Percentiles rank a stretch among this genome's conserved stretches.
Evolutionary conservation across 257 asterid species (phyloP).

Genomic region (Nicotiana knightiana): DNA sequence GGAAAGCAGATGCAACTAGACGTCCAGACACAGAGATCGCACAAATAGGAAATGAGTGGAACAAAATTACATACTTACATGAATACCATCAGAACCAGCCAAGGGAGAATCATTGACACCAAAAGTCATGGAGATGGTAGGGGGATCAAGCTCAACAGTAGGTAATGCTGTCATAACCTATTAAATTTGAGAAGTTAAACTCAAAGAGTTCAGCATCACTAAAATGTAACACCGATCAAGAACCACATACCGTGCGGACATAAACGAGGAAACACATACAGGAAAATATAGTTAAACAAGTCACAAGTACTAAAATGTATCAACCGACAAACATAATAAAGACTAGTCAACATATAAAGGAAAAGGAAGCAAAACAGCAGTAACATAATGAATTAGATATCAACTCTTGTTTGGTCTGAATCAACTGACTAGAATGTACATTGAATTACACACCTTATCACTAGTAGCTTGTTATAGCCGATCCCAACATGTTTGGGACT

Average conservation of each 20-base stretch:
- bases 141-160: conserved; percentile 92
- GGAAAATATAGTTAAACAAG: background rate
- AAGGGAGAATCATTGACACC: conserved; percentile 97
- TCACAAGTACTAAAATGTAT: background rate
- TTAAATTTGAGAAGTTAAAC: conserved; percentile 13
- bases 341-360: background rate
- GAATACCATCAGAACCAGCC: conserved; percentile 96
- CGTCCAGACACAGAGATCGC: background rate
- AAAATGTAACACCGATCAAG: background rate
- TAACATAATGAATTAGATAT: background rate
- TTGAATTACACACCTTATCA: background rate
- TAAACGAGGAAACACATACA: background rate
- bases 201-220: background rate
- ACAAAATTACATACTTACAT: conserved; percentile 46
- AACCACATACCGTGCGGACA: background rate
- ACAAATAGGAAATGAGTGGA: background rate
- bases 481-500: too few relatives aligned
- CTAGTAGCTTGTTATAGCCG: background rate
- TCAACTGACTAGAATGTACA: background rate
- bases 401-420: background rate
- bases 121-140: conserved; percentile 97
- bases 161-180: conserved; percentile 88
- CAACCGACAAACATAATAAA: background rate
- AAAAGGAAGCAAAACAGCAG: background rate
- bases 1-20: background rate